Percentiles rank a stretch among this genome's conserved stretches.
Evolutionary conservation across 2,329 filamentous ascomycete genomes (phyloP).

Genomic region (Didymella exigua): DNA sequence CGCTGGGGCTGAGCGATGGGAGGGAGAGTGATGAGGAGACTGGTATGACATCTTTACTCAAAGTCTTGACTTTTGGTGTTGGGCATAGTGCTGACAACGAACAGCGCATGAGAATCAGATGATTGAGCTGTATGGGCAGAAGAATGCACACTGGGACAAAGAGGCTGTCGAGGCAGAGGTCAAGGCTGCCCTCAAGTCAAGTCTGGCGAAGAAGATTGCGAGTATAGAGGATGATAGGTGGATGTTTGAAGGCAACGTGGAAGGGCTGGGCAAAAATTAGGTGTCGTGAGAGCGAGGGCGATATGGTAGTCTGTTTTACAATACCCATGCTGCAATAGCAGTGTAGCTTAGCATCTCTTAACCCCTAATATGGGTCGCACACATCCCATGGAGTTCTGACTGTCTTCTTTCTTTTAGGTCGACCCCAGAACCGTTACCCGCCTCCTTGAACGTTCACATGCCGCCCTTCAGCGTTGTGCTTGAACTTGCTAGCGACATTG

Average conservation of each 20-base stretch:
- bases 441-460: too few species aligned
- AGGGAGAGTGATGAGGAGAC: constrained; percentile 40
- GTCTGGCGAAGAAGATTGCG: constrained; percentile 72
- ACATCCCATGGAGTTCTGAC: background rate
- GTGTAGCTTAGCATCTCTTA: background rate
- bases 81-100: background rate
- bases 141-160: constrained; percentile 38
- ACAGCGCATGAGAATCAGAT: constrained; percentile 43
- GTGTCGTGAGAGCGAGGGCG: too few species aligned
- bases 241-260: constrained; percentile 78
- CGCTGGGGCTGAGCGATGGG: constrained; percentile 16
- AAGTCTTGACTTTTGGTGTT: background rate
- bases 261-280: constrained; percentile 20
- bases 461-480: too few species aligned
- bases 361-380: background rate
- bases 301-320: background rate
- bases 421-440: background rate
- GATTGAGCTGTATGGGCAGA: constrained; percentile 41
- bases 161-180: constrained; percentile 47
- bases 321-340: constrained; percentile 12
- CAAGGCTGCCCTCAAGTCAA: constrained; percentile 61
- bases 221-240: constrained; percentile 82
- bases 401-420: too few species aligned
- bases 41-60: constrained; percentile 22
- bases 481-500: too few species aligned